A percentile compares a stretch with the other conserved stretches of the same genome.
phyloP scores from a whole-genome alignment of 2,329 filamentous ascomycete genomes.

The Orbilia ellipsospora region DNA sequence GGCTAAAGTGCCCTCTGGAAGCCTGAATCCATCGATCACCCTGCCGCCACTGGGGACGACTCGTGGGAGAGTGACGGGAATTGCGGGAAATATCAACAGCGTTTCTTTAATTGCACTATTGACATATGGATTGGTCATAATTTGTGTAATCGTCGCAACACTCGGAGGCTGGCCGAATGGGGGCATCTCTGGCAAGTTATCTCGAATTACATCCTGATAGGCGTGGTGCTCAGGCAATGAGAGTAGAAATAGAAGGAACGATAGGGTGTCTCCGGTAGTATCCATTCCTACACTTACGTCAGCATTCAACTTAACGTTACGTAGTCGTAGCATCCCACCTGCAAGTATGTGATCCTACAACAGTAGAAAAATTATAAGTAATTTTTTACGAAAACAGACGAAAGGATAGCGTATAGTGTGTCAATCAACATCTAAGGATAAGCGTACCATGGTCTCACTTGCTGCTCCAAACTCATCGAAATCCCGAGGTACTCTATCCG shows the following conservation, averaged over 20 bases:
- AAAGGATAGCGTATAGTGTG: not conserved
- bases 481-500: slow-evolving; percentile 8
- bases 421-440: not conserved
- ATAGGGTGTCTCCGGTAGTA: slow-evolving; percentile 61
- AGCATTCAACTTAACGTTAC: slow-evolving; percentile 2
- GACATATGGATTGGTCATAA: slow-evolving; percentile 63
- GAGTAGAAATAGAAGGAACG: slow-evolving; percentile 67
- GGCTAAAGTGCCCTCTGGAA: slow-evolving; percentile 69
- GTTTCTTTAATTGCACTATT: slow-evolving; percentile 68
- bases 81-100: slow-evolving; percentile 66
- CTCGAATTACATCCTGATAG: slow-evolving; percentile 65
- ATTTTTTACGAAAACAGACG: not conserved
- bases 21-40: slow-evolving; percentile 68
- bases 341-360: slow-evolving; percentile 56
- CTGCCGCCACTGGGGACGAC: slow-evolving; percentile 63
- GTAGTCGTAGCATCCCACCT: slow-evolving; percentile 30
- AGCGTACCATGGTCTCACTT: slow-evolving; percentile 53
- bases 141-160: slow-evolving; percentile 19
- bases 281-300: slow-evolving; percentile 30
- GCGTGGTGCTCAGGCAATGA: slow-evolving; percentile 64
- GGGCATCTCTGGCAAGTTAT: slow-evolving; percentile 31
- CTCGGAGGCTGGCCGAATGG: slow-evolving; percentile 24
- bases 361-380: not conserved
- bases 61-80: slow-evolving; percentile 62
- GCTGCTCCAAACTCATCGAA: slow-evolving; percentile 49